A percentile compares a stretch with the other conserved stretches of the same genome.
Conservation (phyloP, 176 grass and related monocot genomes). For the Oryza longistaminata region DNA sequence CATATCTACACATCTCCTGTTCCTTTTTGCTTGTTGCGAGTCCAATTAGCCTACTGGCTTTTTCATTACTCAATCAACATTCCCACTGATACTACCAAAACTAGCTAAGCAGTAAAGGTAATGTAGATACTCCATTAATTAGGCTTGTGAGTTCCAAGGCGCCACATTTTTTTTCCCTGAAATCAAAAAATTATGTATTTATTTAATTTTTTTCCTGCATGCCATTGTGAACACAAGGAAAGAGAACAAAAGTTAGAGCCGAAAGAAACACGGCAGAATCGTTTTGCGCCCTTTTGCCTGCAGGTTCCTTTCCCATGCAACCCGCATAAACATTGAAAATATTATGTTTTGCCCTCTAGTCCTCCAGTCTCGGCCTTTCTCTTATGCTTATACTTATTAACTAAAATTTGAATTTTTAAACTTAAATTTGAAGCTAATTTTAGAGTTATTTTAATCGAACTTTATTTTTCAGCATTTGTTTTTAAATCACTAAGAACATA, state of each 20-base stretch:
- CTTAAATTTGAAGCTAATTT: too few relatives aligned
- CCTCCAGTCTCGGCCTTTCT: too few relatives aligned
- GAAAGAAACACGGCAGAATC: conserved; percentile 62
- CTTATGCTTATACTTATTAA: too few relatives aligned
- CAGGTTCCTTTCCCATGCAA: not conserved
- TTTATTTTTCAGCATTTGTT: too few relatives aligned
- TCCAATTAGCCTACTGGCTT: conserved; percentile 8
- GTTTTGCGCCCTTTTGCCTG: not conserved
- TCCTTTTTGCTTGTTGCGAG: conserved; percentile 6
- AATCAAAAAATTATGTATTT: not conserved
- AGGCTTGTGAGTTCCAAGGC: conserved; percentile 11
- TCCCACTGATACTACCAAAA: not conserved
- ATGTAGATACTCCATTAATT: not conserved
- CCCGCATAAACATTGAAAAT: not conserved
- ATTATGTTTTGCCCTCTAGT: not conserved
- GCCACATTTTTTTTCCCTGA: not conserved
- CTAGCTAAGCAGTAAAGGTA: not conserved
- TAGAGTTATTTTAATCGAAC: too few relatives aligned
- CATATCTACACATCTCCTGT: not conserved
- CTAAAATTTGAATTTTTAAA: too few relatives aligned
- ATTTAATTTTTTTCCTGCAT: not conserved
- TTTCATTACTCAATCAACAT: conserved; percentile 17
- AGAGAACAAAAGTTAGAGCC: conserved; percentile 34
- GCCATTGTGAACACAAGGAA: conserved; percentile 34
- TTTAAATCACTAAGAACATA: too few relatives aligned